Evolutionary conservation across 768 basidiomycete species (phyloP).

Genomic region (Trametes cinnabarina): DNA sequence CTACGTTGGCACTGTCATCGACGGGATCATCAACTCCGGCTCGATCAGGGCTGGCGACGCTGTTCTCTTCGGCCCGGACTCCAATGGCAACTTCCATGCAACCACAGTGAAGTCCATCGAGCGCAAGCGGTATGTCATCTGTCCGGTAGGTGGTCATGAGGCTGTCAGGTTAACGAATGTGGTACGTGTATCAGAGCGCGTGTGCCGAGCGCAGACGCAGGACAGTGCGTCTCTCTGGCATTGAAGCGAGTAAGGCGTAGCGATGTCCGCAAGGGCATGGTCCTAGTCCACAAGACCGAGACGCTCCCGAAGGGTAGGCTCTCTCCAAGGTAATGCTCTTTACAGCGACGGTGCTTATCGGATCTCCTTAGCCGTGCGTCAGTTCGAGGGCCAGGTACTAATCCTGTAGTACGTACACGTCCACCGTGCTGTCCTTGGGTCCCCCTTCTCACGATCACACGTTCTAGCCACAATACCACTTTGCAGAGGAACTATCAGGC

Average conservation of each 20-base stretch:
- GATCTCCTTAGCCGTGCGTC: constrained; percentile 56
- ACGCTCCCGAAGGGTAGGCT: constrained; percentile 67
- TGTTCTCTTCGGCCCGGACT: constrained; percentile 87
- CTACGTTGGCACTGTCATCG: constrained; percentile 81
- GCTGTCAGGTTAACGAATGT: not conserved
- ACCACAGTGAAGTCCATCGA: constrained; percentile 90
- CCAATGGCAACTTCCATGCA: constrained; percentile 81
- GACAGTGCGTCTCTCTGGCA: constrained; percentile 92
- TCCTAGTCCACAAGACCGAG: constrained; percentile 80
- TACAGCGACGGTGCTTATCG: not conserved
- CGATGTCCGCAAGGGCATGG: constrained; percentile 92
- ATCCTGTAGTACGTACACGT: constrained; percentile 75
- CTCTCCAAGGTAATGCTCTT: too few species aligned
- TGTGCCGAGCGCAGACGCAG: constrained; percentile 85
- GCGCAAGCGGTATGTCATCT: constrained; percentile 66
- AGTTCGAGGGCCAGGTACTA: constrained; percentile 92
- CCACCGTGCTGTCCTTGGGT: not conserved
- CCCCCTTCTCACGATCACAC: constrained; percentile 1
- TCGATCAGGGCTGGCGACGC: constrained; percentile 75
- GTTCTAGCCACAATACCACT: constrained; percentile 80
- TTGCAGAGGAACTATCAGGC: constrained; percentile 93
- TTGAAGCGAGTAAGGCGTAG: constrained; percentile 83
- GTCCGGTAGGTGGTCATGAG: too few species aligned
- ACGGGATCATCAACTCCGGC: constrained; percentile 80
- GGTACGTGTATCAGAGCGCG: constrained; percentile 51